Base-by-base conservation (phyloP, 2,329 filamentous ascomycete species). In the Verruconis gallopava region DNA sequence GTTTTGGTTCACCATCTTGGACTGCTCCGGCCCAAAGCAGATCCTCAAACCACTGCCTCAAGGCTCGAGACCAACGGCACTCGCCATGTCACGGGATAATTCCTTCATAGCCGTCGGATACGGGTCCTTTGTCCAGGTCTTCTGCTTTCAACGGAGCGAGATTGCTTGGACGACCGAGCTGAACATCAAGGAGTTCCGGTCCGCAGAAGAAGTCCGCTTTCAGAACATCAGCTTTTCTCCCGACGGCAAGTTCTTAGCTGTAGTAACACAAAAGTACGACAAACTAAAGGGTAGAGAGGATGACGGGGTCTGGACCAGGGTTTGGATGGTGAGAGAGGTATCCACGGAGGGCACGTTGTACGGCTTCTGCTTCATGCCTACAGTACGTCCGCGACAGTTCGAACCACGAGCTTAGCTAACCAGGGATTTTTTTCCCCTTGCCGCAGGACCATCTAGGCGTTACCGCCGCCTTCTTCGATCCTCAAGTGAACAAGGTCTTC, bases 391-490 rank as follows among this genome's bases (percentile, higher is more conserved):
- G 2, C 14, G 14, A 9, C 6, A 6, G 12, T 17, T 20, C 18
- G 12, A 5, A 11, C 6, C 15, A 12, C 9, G 4, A 12, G n/a
- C n/a, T n/a, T n/a, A n/a, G n/a, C n/a, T n/a, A n/a, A 4, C 3
- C 20, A 22, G 4, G 12, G 17, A 22, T 9, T 30, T 9, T 9
- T 22, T 38, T 13, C 17, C 20, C 14, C 13, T 5, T 4, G 4
- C 28, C 5, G 21, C 12, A 38, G 37, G 37, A 38, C 20, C 37
- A 38, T 17, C 22, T 38, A 14, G 37, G 37, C 37, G 19, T 38
- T 17, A 38, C 37, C 4, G 22, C 37, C 20, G 37, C 21, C 20
- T 11, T 20, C 2, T 38, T 22, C 20, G 28, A 38, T 13, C 37
- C 37, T 22, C 21, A 38, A 14, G 21, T 38, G 4, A 22, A 20